Evolutionary conservation across 78 protist species (phyloP), one percentile per base, ranked within the genome.

Genomic region (Dictyostelium firmibasis): DNA sequence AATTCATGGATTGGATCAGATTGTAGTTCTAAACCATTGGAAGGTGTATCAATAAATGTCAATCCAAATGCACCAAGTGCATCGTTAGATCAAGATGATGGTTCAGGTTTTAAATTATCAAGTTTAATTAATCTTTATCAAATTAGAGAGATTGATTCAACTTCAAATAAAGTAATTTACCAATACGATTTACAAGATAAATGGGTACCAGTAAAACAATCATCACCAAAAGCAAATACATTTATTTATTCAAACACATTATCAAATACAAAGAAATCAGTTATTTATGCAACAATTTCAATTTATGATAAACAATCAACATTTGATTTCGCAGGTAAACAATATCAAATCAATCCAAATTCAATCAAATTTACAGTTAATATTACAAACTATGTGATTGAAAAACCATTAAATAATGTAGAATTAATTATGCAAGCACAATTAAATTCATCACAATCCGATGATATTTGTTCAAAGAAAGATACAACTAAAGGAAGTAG

Each of bases 251-350:
- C 77, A 31, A 70, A 70, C 31, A n/a, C 27, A 31, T 70, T 70
- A 31, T 2, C 77, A 70, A 31, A 64, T 25, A 8, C 74, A 11
- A 18, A 70, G 29, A 6, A 3, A n/a, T 31, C 77, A 70, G 16
- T 31, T 70, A 29, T 70, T 14, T 70, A 70, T 29, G 35, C 36
- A 27, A 70, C 41, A 13, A 27, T 70, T 1, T 9, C 23, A 13
- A 14, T 70, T 0, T 70, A 27, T 70, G 41, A 25, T 13, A 0
- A 70, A 29, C 36, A 25, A 70, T 70, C 77, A 70, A 31, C 77
- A 27, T 70, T 70, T 70, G 77, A 70, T 44, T 84, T 84, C 44
- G 91, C 81, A n/a, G 91, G 81, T 29, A 5, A 67, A 23, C 1
- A 11, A 5, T 38, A 64, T 8, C 38, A 16, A 67, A 64, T 84